Evolutionary conservation across 305 asterid species (phyloP), one percentile per base, ranked within the genome.

Genomic region (Fraxinus baroniana): DNA sequence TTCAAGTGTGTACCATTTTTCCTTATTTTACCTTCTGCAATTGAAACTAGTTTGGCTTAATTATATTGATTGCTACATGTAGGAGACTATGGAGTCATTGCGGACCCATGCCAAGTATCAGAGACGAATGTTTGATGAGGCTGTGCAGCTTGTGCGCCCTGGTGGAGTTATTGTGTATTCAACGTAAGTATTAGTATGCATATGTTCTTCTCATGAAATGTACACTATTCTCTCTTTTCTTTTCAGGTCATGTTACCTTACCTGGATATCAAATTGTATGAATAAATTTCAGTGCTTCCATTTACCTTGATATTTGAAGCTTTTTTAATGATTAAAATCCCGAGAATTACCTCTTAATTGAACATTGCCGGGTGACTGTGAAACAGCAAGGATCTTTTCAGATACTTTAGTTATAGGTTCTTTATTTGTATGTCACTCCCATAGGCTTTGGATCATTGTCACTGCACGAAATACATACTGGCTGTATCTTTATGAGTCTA

Each of bases 91-190:
- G 78, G 97, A 93, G 75, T 95, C 99, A 68, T 87, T 95, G 77
- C 90, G 94, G 86, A 78, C 88, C 46, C 96, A 95, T 90, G 97
- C 97, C 64, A 95, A 81, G 88, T 95, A 95, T 81, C 99, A 95
- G 84, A 93, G 93, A 81, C 86, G 90, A 86, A 94, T 95, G 98
- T 89, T 95, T 83, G 98, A 95, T 88, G 98, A 94, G 89, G 99
- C 99, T 82, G 98, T 95, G 84, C 98, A 94, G 85, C 97, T 95
- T 83, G 98, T 95, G 86, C 95, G 97, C 80, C 97, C 99, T 79
- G 98, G 99, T 76, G 99, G 99, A 83, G 94, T 94, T 76, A 57
- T 95, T 73, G 97, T 95, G 74, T 95, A 94, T 90, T 95, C 99
- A 81, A 95, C 99, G 99, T 95, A 76, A 89, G 97, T 88, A 32